Base-by-base conservation (phyloP, 1,139 yeast species). In the Lodderomyces metapsilosis region DNA sequence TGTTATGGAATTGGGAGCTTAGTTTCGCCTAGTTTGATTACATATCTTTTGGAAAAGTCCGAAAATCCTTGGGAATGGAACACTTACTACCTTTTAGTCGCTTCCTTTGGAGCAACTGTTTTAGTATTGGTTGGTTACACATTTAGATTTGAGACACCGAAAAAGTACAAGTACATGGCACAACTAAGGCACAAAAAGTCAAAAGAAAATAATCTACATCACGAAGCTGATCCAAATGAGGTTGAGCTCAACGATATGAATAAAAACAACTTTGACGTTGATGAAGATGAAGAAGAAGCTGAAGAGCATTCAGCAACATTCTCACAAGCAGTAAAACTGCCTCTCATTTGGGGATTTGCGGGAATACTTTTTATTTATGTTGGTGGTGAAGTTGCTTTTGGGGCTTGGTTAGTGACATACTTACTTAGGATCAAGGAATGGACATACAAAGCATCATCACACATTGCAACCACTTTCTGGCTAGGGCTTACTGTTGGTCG, bases 341-440 rank as follows among this genome's bases (percentile, higher is more conserved):
- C 66, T 27, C 56, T 72, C 17, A 73, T 82, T 8, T 61, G 76
- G 59, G 52, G 71, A 13, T 74, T 79, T 50, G 66, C 88, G 1
- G 25, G 65, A 0, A 68, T 74, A 39, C 57, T 84, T 35, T 82
- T 83, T 56, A 54, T 78, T 8, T 83, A 83, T 51, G 73, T 82
- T 24, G 91, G 92, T 2, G 79, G 80, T 5, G 89, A 83, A 55
- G 74, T 77, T n/a, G 73, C 84, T 3, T 77, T 84, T 46, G 89
- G 88, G 0, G 68, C 83, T 1, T 84, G 89, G 89, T 52, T 82
- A 33, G 73, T 80, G 48, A 76, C 84, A 15, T 84, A 73, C 51
- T 56, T 82, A 37, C 59, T 78, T 22, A 67, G 82, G 25, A 71
- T 80, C 36, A 75, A 78, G 48, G 48, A 67, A 0, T 58, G 70